Evolutionary conservation across 2,329 filamentous ascomycete genomes (phyloP).

Genomic region (Colletotrichum tamarilloi): DNA sequence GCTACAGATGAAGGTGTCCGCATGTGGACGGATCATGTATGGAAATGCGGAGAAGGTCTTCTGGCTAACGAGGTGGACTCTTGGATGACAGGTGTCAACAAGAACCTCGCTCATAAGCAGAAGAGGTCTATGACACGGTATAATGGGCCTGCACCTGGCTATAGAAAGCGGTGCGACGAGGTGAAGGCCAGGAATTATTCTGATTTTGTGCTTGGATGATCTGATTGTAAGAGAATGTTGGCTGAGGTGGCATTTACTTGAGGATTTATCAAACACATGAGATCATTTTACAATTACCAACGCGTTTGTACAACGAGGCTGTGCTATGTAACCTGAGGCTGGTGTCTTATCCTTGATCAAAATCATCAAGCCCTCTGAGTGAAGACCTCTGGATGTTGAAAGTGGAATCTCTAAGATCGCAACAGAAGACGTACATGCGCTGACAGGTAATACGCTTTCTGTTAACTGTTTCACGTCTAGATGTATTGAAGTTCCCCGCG

Average conservation of each 20-base stretch:
- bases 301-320: too few relatives aligned
- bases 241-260: background rate
- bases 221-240: background rate
- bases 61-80: constrained; percentile 60
- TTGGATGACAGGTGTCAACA: constrained; percentile 68
- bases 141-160: constrained; percentile 56
- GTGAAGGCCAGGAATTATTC: constrained; percentile 40
- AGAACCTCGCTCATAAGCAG: constrained; percentile 58
- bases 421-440: too few relatives aligned
- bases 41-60: constrained; percentile 55
- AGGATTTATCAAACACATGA: background rate
- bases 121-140: constrained; percentile 59
- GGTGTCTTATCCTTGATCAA: too few relatives aligned
- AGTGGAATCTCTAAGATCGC: too few relatives aligned
- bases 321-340: too few relatives aligned
- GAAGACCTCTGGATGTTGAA: too few relatives aligned
- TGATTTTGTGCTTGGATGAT: constrained; percentile 6
- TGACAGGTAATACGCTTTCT: too few relatives aligned
- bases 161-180: constrained; percentile 50
- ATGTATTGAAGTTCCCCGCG: background rate
- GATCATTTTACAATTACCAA: too few relatives aligned
- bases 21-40: constrained; percentile 60
- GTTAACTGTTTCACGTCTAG: too few relatives aligned
- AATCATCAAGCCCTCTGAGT: too few relatives aligned
- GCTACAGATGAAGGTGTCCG: constrained; percentile 51